Base-by-base conservation (phyloP, 768 basidiomycete species). In the Termitomyces sp. region DNA sequence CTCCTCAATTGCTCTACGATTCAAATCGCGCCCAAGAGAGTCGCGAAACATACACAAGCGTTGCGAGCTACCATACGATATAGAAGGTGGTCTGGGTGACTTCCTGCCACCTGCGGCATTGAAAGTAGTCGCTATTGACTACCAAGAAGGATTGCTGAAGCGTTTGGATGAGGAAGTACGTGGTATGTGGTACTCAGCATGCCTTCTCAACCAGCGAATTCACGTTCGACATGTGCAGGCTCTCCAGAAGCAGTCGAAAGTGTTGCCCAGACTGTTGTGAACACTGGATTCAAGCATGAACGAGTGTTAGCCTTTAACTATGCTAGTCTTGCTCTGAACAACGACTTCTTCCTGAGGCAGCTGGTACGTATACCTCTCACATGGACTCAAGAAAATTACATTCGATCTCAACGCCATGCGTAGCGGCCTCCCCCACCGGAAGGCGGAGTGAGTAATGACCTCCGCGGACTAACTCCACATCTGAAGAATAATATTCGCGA, bases 271-370 rank as follows among this genome's bases (percentile, higher is more conserved):
- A 89, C 88, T 22, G 80, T 96, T 23, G 77, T 91, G 31, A 77
- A 79, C 33, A 83, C 88, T 10, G 82, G 40, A 73, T 80, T 22
- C 72, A 83, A 50, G 78, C 84, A 1, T n/a, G n/a, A n/a, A n/a
- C n/a, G n/a, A n/a, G n/a, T n/a, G n/a, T 70, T 95, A 50, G 82
- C 84, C 23, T 98, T 94, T 71, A 96, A 91, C 70, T 94, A 95
- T 65, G 94, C 95, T 3, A 89, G 89, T 59, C 81, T 92, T 44
- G 91, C 96, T 5, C 75, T 98, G 57, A 99, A 98, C 74, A 98
- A 97, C 70, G 85, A 86, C 62, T 98, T 92, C 80, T 98, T 98
- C 78, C 79, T 99, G 27, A 81, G 91, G 60, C 79, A 78, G 54
- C 77, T 99, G 36, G 96, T 98, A 68, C 49, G 93, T 78, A 38